These are phyloP conservation scores for Colletotrichum orbiculare DNA, from an alignment of 2,329 filamentous ascomycete genomes.

Conservation along the genomic window DNA sequence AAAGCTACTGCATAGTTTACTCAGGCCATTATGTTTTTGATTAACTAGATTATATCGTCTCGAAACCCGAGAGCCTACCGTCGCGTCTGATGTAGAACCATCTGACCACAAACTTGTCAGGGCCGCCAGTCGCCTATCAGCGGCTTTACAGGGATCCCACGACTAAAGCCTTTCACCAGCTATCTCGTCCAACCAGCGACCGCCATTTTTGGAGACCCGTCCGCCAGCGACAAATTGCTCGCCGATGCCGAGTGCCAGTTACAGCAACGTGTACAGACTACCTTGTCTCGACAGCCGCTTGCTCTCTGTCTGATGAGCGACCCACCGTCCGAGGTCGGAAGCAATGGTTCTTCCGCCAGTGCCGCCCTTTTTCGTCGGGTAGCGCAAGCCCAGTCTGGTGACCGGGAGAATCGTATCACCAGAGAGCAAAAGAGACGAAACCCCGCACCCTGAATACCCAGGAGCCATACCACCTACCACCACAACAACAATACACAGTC, in stretches of 20 bases:
- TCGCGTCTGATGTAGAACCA: slow-evolving; percentile 26
- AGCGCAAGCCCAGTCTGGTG: slow-evolving; percentile 23
- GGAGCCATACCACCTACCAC: slow-evolving; percentile 14
- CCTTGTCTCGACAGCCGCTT: slow-evolving; percentile 21
- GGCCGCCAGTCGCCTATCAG: slow-evolving; percentile 32
- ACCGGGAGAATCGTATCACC: slow-evolving; percentile 28
- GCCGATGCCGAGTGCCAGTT: slow-evolving; percentile 10
- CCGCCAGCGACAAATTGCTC: slow-evolving; percentile 22
- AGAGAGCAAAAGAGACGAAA: slow-evolving; percentile 15
- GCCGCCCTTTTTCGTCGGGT: slow-evolving; percentile 29
- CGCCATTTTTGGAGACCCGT: slow-evolving; percentile 15
- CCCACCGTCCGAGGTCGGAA: slow-evolving; percentile 37
- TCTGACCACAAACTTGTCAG: slow-evolving; percentile 24
- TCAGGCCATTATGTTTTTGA: not conserved
- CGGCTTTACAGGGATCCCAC: slow-evolving; percentile 35
- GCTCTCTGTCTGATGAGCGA: slow-evolving; percentile 16
- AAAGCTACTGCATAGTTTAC: not conserved
- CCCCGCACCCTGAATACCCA: slow-evolving; percentile 31
- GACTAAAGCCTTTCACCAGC: slow-evolving; percentile 3
- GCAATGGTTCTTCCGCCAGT: slow-evolving; percentile 34
- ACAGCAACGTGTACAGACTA: slow-evolving; percentile 17
- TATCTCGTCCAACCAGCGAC: slow-evolving; percentile 30
- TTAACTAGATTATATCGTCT: slow-evolving; percentile 1
- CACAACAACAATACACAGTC: slow-evolving; percentile 22
- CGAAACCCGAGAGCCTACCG: slow-evolving; percentile 16